These are phyloP conservation scores for Cornus suecica DNA, from an alignment of 148 eudicot genomes.

Conservation along the genomic window DNA sequence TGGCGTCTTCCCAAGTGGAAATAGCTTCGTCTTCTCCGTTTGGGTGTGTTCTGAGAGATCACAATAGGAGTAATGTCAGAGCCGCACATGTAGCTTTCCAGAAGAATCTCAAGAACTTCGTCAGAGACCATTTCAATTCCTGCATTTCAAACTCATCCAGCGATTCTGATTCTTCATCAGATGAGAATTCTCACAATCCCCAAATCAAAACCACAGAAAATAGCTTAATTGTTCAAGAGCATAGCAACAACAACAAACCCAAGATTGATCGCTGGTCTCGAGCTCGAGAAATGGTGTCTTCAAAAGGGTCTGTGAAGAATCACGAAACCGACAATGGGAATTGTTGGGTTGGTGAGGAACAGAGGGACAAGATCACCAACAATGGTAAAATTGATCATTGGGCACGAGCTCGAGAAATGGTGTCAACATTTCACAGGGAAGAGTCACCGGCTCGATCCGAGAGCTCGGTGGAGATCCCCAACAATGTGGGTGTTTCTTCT, in stretches of 20 bases:
- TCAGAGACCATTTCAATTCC: slow-evolving; percentile 37
- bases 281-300: slow-evolving; percentile 13
- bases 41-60: slow-evolving; percentile 49
- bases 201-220: background rate
- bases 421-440: no score
- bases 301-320: background rate
- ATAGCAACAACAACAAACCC: background rate
- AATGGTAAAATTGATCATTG: slow-evolving; percentile 10
- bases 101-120: slow-evolving; percentile 39
- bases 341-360: slow-evolving; percentile 16
- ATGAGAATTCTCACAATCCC: slow-evolving; percentile 10
- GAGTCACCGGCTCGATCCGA: no score
- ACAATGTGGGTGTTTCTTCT: slow-evolving; percentile 60
- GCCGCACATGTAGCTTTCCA: slow-evolving; percentile 18
- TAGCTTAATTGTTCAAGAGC: slow-evolving; percentile 14
- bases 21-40: slow-evolving; percentile 45
- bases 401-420: slow-evolving; percentile 20
- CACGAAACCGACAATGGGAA: slow-evolving; percentile 12
- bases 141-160: slow-evolving; percentile 24
- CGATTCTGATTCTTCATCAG: slow-evolving; percentile 12
- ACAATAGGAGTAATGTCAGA: slow-evolving; percentile 28
- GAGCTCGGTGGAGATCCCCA: slow-evolving; percentile 13
- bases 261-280: slow-evolving; percentile 14
- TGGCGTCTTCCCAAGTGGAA: slow-evolving; percentile 57
- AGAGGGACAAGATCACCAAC: background rate